Conservation (phyloP, 768 basidiomycete genomes). For the Lentinula sp. region DNA sequence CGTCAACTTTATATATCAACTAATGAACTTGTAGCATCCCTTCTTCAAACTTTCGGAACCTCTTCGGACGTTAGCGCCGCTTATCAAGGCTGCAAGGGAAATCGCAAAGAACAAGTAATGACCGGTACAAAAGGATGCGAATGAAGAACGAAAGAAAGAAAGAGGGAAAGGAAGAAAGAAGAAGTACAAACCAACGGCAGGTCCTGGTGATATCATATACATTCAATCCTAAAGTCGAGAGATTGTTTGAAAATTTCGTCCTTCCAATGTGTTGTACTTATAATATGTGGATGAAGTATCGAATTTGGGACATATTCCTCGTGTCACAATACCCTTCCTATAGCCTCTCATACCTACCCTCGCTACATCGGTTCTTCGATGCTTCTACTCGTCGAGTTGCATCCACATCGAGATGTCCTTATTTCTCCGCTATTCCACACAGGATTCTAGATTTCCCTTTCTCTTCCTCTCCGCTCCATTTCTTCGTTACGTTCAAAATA, state of each 20-base stretch:
- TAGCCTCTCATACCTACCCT: neutral
- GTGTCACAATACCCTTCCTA: too few species aligned
- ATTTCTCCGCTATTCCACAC: neutral
- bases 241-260: neutral
- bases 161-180: neutral
- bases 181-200: neutral
- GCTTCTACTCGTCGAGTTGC: neutral
- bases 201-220: neutral
- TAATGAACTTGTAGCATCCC: slow-evolving; percentile 51
- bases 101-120: slow-evolving; percentile 50
- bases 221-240: neutral
- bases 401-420: neutral
- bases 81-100: slow-evolving; percentile 91
- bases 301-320: neutral
- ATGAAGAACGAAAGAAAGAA: neutral
- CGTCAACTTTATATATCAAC: neutral
- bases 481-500: neutral
- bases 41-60: slow-evolving; percentile 90
- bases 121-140: neutral
- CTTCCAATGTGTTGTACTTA: neutral
- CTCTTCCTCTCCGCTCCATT: neutral
- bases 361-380: neutral
- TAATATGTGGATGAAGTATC: neutral
- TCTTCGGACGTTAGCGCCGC: slow-evolving; percentile 74
- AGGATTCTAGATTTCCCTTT: neutral